Base-by-base conservation (phyloP, 2,329 filamentous ascomycete species). In the Lecanicillium sp. region DNA sequence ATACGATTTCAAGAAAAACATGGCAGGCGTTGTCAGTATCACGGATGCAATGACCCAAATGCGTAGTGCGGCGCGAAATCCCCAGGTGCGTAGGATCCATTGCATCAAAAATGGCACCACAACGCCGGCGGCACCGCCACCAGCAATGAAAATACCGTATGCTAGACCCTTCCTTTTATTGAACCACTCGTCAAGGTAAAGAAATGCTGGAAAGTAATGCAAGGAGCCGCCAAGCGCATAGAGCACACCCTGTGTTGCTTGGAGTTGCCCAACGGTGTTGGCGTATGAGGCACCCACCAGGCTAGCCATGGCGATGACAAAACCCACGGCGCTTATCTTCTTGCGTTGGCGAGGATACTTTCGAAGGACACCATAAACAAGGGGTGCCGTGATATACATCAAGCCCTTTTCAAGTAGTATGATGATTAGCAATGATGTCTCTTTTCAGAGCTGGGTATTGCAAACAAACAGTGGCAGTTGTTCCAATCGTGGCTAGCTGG, bases 121-220 rank as follows among this genome's bases (percentile, higher is more conserved):
- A 12, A 68, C 62, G 28, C 69, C 70, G 2, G 62, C 64, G 9
- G 40, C 74, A 49, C 12, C 73, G 64, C 44, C 72, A 66, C 42
- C 66, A 59, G 39, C 56, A 59, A 37, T 74, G 60, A 79, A 72
- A 37, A 76, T 67, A 5, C 77, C 77, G 46, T 73, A 74, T 3
- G 73, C 73, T 28, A 77, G 55, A 3, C 73, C 73, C 41, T 72
- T 74, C 37, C 65, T 62, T 17, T 48, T 48, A 20, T 45, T 45
- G 52, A 77, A 79, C 71, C 73, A 79, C 48, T 77, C 71, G 45
- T 77, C 69, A 41, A 78, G 57, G 53, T 73, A 75, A 37, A 67
- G 51, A 30, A 74, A 66, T 46, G 68, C 69, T 4, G 73, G 71
- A 14, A 63, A 65, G 46, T 73, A 75, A 22, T 67, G 56, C 18